These are phyloP conservation scores for Pezicula carpinea DNA, from an alignment of 2,329 filamentous ascomycete genomes.

Conservation along the genomic window DNA sequence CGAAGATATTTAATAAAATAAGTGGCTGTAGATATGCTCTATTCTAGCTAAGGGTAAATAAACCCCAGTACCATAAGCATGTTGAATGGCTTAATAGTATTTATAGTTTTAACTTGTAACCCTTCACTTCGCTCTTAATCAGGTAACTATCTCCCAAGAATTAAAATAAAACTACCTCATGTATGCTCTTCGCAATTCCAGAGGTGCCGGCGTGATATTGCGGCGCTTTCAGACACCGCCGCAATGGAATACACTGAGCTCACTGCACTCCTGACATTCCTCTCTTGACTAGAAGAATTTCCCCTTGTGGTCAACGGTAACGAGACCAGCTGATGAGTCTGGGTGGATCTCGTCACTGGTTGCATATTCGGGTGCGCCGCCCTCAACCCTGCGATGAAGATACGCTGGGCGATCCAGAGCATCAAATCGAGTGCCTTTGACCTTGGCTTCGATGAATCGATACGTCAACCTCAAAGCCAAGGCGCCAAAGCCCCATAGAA, in stretches of 20 bases:
- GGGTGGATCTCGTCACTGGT: conserved; percentile 16
- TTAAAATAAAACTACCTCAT: neutral
- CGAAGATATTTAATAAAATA: no score
- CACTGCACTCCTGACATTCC: neutral
- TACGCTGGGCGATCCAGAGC: conserved; percentile 55
- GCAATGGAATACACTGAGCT: neutral
- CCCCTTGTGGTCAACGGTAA: conserved; percentile 26
- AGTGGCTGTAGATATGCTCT: no score
- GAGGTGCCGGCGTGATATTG: no score
- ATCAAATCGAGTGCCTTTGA: conserved; percentile 58
- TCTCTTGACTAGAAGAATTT: conserved; percentile 25
- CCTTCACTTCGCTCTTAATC: no score
- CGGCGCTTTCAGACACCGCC: no score
- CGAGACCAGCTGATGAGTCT: conserved; percentile 14
- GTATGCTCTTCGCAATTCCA: neutral
- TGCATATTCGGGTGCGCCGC: conserved; percentile 25
- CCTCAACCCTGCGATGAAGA: conserved; percentile 13
- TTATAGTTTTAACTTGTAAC: no score
- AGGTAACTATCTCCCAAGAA: no score
- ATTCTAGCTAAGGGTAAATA: no score
- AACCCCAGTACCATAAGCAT: no score
- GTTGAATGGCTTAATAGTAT: no score
- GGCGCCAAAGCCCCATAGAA: conserved; percentile 66
- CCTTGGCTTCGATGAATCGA: conserved; percentile 53
- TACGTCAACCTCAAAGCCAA: conserved; percentile 54